Evolutionary conservation across 495 filamentous ascomycete genomes (phyloP).

Genomic region (Usnea hakonensis): DNA sequence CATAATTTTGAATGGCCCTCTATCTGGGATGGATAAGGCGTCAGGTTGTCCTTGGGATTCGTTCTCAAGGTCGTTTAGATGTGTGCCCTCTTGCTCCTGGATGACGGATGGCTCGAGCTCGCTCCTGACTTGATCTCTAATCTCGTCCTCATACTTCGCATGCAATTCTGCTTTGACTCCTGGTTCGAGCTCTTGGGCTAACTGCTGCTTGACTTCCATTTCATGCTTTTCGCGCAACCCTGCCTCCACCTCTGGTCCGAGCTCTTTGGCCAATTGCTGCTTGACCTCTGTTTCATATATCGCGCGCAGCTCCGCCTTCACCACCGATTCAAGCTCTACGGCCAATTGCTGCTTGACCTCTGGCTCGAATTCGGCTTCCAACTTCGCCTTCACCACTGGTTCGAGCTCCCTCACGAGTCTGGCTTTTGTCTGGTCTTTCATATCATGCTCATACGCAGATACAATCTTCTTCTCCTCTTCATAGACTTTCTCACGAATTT

Average conservation of each 20-base stretch:
- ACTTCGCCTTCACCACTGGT: slow-evolving; percentile 4
- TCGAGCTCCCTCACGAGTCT: slow-evolving; percentile 1
- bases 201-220: neutral
- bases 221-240: slow-evolving; percentile 3
- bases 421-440: slow-evolving; percentile 3
- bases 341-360: neutral
- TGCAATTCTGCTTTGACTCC: neutral
- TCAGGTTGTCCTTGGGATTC: neutral
- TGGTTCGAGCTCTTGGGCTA: neutral
- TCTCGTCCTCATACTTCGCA: neutral
- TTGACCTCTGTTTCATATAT: slow-evolving; percentile 4
- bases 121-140: neutral
- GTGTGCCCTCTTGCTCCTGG: neutral
- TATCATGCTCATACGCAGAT: slow-evolving; percentile 1
- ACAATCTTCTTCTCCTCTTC: neutral
- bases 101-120: neutral
- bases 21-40: neutral
- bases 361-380: slow-evolving; percentile 1
- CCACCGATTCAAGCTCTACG: neutral
- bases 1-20: neutral
- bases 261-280: neutral
- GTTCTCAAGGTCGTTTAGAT: neutral
- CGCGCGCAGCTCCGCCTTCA: slow-evolving; percentile 6
- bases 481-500: slow-evolving; percentile 13
- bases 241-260: neutral